phyloP scores from a whole-genome alignment of 495 filamentous ascomycete genomes.

The Lasiosphaeris hirsuta region DNA sequence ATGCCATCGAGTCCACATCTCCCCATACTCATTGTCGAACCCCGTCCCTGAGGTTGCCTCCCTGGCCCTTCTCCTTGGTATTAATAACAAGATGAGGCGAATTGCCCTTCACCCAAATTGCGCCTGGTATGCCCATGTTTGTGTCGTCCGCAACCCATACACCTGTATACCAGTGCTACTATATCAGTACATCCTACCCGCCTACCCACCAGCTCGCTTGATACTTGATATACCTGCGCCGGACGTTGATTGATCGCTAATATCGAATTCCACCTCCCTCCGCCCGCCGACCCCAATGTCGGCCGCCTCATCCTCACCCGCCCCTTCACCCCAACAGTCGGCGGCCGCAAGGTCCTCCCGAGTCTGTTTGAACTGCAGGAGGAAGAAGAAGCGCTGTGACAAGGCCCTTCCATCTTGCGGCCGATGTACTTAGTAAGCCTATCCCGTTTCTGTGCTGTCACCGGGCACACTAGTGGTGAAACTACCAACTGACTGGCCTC shows the following conservation, averaged over 20 bases:
- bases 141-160: neutral
- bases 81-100: conserved; percentile 14
- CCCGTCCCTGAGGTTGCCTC: conserved; percentile 11
- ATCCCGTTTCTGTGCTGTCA: too few species aligned
- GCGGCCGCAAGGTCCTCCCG: conserved; percentile 20
- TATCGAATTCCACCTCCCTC: neutral
- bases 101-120: neutral
- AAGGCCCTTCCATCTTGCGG: conserved; percentile 26
- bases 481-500: conserved; percentile 1
- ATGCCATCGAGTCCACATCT: neutral
- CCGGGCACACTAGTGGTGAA: neutral
- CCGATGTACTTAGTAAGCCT: conserved; percentile 24
- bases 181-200: too few species aligned
- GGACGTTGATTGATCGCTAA: too few species aligned
- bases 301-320: conserved; percentile 20
- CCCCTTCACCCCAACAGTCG: conserved; percentile 16
- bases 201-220: too few species aligned
- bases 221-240: too few species aligned
- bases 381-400: conserved; percentile 29
- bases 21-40: neutral
- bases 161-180: too few species aligned
- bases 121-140: neutral
- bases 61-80: neutral
- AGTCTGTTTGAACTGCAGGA: conserved; percentile 28
- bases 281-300: conserved; percentile 18